A percentile compares a stretch with the other conserved stretches of the same genome.
Conservation (phyloP, 192 early-diverging fungal genomes). For the Entomortierella beljakovae region DNA sequence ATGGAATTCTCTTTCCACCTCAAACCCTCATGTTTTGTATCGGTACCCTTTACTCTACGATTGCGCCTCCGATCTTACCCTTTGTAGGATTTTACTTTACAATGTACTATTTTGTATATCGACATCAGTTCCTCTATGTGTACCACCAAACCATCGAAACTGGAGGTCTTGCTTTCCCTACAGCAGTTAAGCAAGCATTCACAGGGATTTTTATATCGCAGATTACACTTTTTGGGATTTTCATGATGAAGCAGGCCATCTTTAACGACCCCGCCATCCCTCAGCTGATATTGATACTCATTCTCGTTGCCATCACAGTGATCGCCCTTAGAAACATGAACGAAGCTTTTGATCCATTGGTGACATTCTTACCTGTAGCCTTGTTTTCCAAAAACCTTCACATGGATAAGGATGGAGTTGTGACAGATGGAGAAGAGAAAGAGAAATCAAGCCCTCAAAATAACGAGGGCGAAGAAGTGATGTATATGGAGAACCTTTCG, state of each 20-base stretch:
- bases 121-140: constrained; percentile 86
- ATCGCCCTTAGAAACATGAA: constrained; percentile 65
- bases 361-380: constrained; percentile 61
- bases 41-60: constrained; percentile 82
- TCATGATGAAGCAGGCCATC: constrained; percentile 66
- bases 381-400: constrained; percentile 46
- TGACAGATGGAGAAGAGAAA: constrained; percentile 22
- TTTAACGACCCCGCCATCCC: constrained; percentile 50
- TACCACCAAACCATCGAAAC: constrained; percentile 68
- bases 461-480: background rate
- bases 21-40: constrained; percentile 75
- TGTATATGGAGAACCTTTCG: constrained; percentile 13
- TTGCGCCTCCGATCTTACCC: constrained; percentile 85
- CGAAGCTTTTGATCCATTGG: constrained; percentile 68
- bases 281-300: constrained; percentile 57
- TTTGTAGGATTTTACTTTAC: constrained; percentile 82
- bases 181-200: constrained; percentile 69
- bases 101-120: constrained; percentile 79
- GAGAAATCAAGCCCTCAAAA: background rate
- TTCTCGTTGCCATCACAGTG: constrained; percentile 61
- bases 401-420: constrained; percentile 30
- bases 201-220: constrained; percentile 80
- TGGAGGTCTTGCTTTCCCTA: constrained; percentile 74
- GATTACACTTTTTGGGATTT: constrained; percentile 77
- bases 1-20: constrained; percentile 71